Conservation (phyloP, 805 yeast genomes). For the Cyberlindnera veronae region DNA sequence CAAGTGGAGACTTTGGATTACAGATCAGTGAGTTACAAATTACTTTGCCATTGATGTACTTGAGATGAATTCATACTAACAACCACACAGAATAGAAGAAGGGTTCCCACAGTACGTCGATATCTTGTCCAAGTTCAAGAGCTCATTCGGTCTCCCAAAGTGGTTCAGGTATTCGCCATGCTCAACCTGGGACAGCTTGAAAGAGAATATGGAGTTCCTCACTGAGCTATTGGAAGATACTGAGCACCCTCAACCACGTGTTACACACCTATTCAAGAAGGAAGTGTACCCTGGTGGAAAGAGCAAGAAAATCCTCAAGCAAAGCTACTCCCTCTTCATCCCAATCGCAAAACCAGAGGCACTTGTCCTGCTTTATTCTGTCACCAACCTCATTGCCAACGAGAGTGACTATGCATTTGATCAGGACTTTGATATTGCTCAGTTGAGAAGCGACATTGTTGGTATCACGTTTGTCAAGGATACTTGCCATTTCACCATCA, state of each 20-base stretch:
- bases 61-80: background rate
- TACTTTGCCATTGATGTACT: background rate
- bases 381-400: conserved; percentile 2
- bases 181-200: background rate
- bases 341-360: background rate
- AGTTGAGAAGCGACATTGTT: background rate
- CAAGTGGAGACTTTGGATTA: background rate
- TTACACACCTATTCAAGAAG: conserved; percentile 1
- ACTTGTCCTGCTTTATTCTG: background rate
- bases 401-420: background rate
- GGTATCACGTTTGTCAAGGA: conserved; percentile 7
- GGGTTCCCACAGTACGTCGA: background rate
- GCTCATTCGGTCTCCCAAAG: background rate
- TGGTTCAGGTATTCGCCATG: background rate
- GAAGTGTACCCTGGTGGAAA: background rate
- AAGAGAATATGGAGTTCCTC: background rate
- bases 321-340: background rate
- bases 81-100: background rate
- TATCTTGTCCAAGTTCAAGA: background rate
- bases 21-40: background rate
- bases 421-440: conserved; percentile 2
- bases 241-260: background rate
- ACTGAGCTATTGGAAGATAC: background rate
- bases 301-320: background rate
- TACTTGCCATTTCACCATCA: background rate